Evolutionary conservation across 2,329 filamentous ascomycete genomes (phyloP), one percentile per base, ranked within the genome.

Genomic region (Fusarium austroafricanum): DNA sequence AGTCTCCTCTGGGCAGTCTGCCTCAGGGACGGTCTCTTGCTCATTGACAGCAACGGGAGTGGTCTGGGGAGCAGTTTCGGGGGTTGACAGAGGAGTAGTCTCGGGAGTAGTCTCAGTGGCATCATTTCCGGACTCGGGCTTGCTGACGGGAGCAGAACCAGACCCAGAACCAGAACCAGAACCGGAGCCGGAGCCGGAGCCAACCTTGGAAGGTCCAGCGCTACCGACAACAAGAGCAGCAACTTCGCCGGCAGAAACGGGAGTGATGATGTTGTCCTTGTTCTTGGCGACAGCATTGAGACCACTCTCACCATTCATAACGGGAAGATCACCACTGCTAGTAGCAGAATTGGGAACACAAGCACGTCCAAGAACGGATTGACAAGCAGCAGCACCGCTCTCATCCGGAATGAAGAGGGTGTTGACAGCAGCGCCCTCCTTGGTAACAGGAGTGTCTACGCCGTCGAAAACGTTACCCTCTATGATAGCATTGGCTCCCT

Each of bases 381-480:
- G 58, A 39, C 71, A 73, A 44, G 68, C 40, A 47, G 66, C 58
- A 10, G 64, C 66, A 6, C 56, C 56, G 7, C 54, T 49, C 21
- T 59, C 67, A n/a, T 72, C 65, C 15, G 61, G 56, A 11, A 64
- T 61, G 44, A 70, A 73, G 28, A 73, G 50, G 3, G 68, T 73
- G 9, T 31, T 58, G 2, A 71, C 58, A 2, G 58, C 49, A 38
- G 66, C 68, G 38, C 63, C 71, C 14, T 52, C 47, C 42, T 79
- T 40, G 1, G 79, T 81, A 20, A 89, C 65, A 14, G 73, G 73
- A 5, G 55, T 59, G 3, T 70, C 64, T 4, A 76, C 74, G 14
- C 71, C 70, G 12, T 71, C 71, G 29, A 76, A 76, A 11, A 65
- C 72, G 23, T 75, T 75, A 17, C 74, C 74, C 61, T 75, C 74